Conservation (phyloP, 2,329 filamentous ascomycete genomes). For the Botrytis tulipae region DNA sequence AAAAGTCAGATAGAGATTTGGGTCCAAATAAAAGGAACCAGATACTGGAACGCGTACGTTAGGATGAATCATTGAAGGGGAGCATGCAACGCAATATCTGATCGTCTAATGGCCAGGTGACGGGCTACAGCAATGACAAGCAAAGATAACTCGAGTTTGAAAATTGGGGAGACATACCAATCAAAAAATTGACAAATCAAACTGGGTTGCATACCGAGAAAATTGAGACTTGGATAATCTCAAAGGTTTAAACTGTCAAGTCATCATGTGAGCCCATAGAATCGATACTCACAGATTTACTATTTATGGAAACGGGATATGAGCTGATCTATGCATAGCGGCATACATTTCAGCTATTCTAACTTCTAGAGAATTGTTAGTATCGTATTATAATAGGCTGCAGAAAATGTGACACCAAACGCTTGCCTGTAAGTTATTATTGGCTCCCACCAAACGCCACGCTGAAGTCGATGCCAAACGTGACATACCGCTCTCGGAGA, state of each 20-base stretch:
- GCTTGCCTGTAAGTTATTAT: background rate
- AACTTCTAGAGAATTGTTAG: background rate
- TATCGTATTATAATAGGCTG: background rate
- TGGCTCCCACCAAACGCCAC: slow-evolving; percentile 7
- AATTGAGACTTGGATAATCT: background rate
- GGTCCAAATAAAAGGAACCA: background rate
- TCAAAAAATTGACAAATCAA: background rate
- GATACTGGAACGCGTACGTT: background rate
- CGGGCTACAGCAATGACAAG: background rate
- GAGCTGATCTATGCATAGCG: background rate
- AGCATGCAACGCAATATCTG: background rate
- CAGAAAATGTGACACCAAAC: background rate
- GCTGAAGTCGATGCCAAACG: background rate
- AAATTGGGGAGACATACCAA: accelerated
- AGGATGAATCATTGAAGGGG: background rate
- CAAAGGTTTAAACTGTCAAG: no score
- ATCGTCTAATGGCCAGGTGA: background rate
- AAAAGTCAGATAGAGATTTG: background rate
- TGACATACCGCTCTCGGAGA: background rate
- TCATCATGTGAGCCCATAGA: background rate
- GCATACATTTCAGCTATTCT: background rate
- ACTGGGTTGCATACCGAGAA: background rate
- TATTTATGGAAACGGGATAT: background rate
- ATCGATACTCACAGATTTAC: background rate
- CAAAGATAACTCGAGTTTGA: background rate